Conservation (phyloP, 176 grass and related monocot species). For the Musa schizocarpa region DNA sequence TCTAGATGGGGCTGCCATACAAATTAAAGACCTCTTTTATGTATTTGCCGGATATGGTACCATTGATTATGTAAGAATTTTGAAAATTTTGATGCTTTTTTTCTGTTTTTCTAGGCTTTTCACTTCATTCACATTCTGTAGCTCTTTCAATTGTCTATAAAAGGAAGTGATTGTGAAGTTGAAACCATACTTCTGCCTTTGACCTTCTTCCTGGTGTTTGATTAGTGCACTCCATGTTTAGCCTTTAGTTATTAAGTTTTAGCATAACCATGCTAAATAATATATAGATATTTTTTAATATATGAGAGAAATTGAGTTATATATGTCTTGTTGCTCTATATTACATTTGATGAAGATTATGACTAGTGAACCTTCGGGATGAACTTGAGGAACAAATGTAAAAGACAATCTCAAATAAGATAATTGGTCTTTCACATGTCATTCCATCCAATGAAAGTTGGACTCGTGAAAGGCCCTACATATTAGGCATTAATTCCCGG, state of each 20-base stretch:
- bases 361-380: neutral
- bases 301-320: no score
- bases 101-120: neutral
- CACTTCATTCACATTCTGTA: neutral
- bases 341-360: neutral
- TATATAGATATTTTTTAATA: neutral
- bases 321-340: no score
- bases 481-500: neutral
- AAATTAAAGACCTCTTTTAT: constrained; percentile 59
- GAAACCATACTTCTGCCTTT: neutral
- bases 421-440: neutral
- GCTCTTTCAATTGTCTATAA: neutral
- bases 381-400: neutral
- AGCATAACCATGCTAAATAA: neutral
- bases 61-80: constrained; percentile 65
- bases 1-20: constrained; percentile 63
- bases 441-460: neutral
- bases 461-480: no score
- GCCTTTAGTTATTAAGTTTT: neutral
- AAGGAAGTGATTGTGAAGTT: neutral
- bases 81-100: neutral
- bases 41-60: constrained; percentile 68
- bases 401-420: neutral
- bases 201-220: neutral
- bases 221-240: neutral